Evolutionary conservation across 257 asterid genomes (phyloP).

Genomic region (Solanum piurae): DNA sequence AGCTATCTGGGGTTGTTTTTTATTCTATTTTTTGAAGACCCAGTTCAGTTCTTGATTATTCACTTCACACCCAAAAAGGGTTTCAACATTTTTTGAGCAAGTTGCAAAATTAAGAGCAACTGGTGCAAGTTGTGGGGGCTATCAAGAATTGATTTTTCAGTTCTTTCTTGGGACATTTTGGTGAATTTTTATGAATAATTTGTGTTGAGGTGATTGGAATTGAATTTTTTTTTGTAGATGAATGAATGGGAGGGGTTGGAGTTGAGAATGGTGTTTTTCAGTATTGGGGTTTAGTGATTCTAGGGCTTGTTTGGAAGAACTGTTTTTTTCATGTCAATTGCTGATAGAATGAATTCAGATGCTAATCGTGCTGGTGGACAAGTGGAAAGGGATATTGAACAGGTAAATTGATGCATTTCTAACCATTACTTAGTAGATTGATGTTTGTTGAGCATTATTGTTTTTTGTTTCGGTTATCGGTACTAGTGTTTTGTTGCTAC

Average conservation of each 20-base stretch:
- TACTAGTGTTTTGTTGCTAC: background rate
- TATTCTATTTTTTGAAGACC: background rate
- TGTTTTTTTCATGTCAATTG: constrained; percentile 22
- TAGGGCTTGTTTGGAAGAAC: constrained; percentile 33
- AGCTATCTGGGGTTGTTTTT: background rate
- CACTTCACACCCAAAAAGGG: background rate
- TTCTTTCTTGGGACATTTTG: background rate
- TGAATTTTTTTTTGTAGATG: background rate
- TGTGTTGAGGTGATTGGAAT: background rate
- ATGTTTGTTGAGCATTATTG: background rate
- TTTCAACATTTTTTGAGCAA: background rate
- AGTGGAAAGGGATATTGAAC: constrained; percentile 71
- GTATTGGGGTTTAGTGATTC: constrained; percentile 1
- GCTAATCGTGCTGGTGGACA: constrained; percentile 50
- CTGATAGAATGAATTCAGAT: constrained; percentile 69
- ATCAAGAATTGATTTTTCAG: background rate
- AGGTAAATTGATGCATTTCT: constrained; percentile 19
- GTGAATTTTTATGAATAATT: background rate
- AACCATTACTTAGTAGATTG: background rate
- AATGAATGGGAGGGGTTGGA: background rate
- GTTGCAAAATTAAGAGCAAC: background rate
- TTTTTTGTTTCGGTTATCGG: background rate
- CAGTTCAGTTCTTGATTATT: background rate
- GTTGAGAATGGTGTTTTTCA: background rate
- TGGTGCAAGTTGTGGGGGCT: background rate